Percentiles rank a stretch among this genome's conserved stretches.
Evolutionary conservation across 305 asterid genomes (phyloP).

Genomic region (Solanum hybrid): DNA sequence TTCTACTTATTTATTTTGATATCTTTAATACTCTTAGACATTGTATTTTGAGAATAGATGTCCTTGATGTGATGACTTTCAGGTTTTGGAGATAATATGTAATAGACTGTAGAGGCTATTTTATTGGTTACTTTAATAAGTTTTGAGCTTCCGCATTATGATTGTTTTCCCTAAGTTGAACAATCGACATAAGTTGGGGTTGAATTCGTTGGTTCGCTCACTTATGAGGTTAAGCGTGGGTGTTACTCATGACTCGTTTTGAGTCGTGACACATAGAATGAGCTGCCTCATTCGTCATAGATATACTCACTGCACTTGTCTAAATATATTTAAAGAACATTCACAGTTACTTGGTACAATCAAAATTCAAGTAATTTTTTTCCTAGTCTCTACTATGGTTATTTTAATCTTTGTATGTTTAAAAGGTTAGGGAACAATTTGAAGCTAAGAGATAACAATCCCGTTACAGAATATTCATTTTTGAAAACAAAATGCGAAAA

Average conservation of each 20-base stretch:
- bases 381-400: neutral
- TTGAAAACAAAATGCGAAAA: neutral
- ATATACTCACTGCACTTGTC: neutral
- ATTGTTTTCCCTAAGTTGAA: neutral
- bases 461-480: neutral
- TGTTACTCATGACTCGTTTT: neutral
- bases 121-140: neutral
- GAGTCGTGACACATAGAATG: neutral
- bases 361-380: neutral
- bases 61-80: neutral
- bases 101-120: neutral
- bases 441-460: neutral
- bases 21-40: neutral
- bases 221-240: neutral
- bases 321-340: neutral
- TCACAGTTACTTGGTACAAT: neutral
- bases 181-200: neutral
- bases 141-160: neutral
- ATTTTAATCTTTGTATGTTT: neutral
- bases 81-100: too few relatives aligned
- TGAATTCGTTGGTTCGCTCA: neutral
- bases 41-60: neutral
- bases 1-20: neutral
- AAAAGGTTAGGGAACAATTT: neutral
- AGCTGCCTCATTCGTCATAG: neutral